Conservation (phyloP, 768 basidiomycete genomes). For the Chalciporus piperatus region DNA sequence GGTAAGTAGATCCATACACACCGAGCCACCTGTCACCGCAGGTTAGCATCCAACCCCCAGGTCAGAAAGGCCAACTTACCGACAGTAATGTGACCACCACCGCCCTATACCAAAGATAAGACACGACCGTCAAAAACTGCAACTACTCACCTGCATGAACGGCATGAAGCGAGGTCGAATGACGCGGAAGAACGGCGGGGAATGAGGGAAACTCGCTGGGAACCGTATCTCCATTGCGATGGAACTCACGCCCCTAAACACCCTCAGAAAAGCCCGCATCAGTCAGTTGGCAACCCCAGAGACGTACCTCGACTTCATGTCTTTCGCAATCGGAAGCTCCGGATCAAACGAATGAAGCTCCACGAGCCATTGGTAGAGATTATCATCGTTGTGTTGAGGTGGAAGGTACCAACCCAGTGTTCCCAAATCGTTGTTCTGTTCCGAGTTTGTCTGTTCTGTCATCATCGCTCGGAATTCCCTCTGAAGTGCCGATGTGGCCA, state of each 20-base stretch:
- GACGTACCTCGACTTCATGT: constrained; percentile 49
- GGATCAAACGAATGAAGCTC: constrained; percentile 71
- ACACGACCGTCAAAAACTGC: not conserved
- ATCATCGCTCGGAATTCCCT: constrained; percentile 62
- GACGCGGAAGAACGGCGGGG: constrained; percentile 76
- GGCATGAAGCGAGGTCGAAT: constrained; percentile 71
- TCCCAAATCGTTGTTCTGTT: constrained; percentile 40
- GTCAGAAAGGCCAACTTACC: constrained; percentile 32
- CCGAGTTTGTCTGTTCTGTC: constrained; percentile 51
- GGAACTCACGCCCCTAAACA: constrained; percentile 52
- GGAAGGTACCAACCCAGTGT: constrained; percentile 70
- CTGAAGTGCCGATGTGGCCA: constrained; percentile 56
- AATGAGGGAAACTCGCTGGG: constrained; percentile 60
- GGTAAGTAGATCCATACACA: constrained; percentile 73
- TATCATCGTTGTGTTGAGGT: constrained; percentile 61
- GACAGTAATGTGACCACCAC: constrained; percentile 67
- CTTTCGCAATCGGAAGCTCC: constrained; percentile 56
- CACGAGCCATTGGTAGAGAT: constrained; percentile 71
- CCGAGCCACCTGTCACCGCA: constrained; percentile 56
- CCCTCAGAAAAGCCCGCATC: not conserved
- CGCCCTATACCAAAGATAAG: constrained; percentile 37
- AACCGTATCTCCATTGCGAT: constrained; percentile 74
- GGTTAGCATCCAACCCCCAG: not conserved
- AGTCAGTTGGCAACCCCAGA: not conserved
- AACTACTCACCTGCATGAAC: constrained; percentile 45